Evolutionary conservation across 1,284 basidiomycete genomes (phyloP), one percentile per base, ranked within the genome.

Genomic region (Ceratobasidium sp.): DNA sequence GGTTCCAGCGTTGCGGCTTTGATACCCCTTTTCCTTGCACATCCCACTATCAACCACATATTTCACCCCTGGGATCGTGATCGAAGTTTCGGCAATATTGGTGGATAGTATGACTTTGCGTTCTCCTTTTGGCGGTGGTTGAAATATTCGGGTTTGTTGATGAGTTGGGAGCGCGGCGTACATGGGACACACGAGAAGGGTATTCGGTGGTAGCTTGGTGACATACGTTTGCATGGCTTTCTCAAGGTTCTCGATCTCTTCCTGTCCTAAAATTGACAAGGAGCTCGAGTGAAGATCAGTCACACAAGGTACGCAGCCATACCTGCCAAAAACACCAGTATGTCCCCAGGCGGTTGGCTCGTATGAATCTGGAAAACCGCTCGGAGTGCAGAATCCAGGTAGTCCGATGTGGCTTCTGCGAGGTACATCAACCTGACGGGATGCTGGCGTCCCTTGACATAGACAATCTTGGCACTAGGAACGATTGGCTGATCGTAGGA

Each of bases 31-130:
- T 81, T 98, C 95, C 81, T 99, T 99, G 77, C 92, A 94, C 80
- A 96, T 91, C 0, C 95, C 95, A 0, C 92, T 91, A 80, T 99
- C 96, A 60, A 99, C 91, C 7, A 99, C 96, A 79, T 94, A 98
- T 73, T 88, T 91, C 70, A 99, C 91, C 1, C 96, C 96, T 4
- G 96, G 95, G 77, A 99, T 97, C 3, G 96, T 99, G 80, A 99
- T 93, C 25, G 92, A 95, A 0, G 97, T 99, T 81, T 99, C 96
- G n/a, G 96, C 95, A 66, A 98, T 95, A 80, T 97, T 98, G 16
- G 95, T 98, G 0, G 95, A 91, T 33, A 99, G 84, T 72, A 98
- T 94, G 78, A 96, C 91, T 79, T 97, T 95, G 59, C 96, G 88
- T 0, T 87, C 88, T 63, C 88, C 85, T 0, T 86, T 78, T 2